Base-by-base conservation (phyloP, 192 early-diverging fungal genomes). In the Dissophora globulifera region DNA sequence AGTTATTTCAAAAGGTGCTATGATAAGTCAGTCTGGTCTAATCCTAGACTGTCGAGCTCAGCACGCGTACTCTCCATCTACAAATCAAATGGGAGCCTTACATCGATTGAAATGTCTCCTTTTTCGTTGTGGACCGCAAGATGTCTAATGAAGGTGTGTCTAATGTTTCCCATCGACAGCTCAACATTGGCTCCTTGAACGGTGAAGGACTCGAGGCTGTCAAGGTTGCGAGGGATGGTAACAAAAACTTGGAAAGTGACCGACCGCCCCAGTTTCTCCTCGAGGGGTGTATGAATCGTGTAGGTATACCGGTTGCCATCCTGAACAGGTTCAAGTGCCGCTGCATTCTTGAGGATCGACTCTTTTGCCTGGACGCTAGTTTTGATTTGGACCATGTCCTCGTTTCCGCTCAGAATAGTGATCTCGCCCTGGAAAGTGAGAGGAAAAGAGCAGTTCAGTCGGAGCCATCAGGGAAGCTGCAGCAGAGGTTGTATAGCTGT, bases 331-430 rank as follows among this genome's bases (percentile, higher is more conserved):
- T 76, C 72, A 22, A 76, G 33, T 3, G 72, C 72, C 1, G 72
- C 72, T 3, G 63, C 72, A n/a, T 76, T 76, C 46, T 66, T 76
- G 50, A 76, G 20, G 40, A 76, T 67, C 25, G 72, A 76, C n/a
- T 67, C 72, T 27, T 76, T 76, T 47, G 72, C 72, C 30, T 76
- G 72, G 33, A 76, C 58, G 29, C 57, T 61, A 27, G 72, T 62
- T 58, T 61, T 54, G 64, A 76, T 76, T 1, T 67, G 72, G 35
- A 76, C 50, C 63, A 76, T 67, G 30, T 76, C 72, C 35, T 76
- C 72, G 22, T 56, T 76, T 2, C 63, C 72, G 29, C 72, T 76
- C 45, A 76, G 27, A n/a, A 76, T 67, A 12, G 72, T 76, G 49
- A 76, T 75, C 25, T 75, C 71, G 19, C 71, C 71, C 71, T 75